Percentiles rank a stretch among this genome's conserved stretches.
phyloP scores from a whole-genome alignment of 192 early-diverging fungal genomes.

The Glomus cerebriforme region DNA sequence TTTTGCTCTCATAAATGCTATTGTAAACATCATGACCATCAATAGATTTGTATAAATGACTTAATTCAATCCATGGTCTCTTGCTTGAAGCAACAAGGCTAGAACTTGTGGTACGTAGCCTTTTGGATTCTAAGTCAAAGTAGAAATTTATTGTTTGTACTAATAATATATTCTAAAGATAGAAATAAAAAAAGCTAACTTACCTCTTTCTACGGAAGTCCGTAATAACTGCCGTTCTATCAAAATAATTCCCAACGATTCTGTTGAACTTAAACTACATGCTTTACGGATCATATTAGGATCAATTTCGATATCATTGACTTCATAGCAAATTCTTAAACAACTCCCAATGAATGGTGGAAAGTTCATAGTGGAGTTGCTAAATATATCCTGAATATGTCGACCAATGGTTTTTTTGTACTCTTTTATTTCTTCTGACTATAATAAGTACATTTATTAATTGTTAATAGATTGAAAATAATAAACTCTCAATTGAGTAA shows the following conservation, averaged over 20 bases:
- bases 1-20: slow-evolving; percentile 60
- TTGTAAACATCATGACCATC: slow-evolving; percentile 65
- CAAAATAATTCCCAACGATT: slow-evolving; percentile 54
- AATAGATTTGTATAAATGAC: slow-evolving; percentile 63
- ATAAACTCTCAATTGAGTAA: background rate
- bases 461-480: background rate
- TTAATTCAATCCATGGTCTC: slow-evolving; percentile 60
- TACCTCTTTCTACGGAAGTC: slow-evolving; percentile 36
- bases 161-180: background rate
- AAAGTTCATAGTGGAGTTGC: slow-evolving; percentile 38
- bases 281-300: slow-evolving; percentile 38
- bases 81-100: slow-evolving; percentile 33
- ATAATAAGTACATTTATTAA: slow-evolving; percentile 11
- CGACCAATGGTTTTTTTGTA: slow-evolving; percentile 38
- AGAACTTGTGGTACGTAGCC: slow-evolving; percentile 32
- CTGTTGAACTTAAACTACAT: slow-evolving; percentile 47
- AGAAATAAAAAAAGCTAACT: background rate
- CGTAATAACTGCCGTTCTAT: slow-evolving; percentile 49
- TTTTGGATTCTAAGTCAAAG: slow-evolving; percentile 24
- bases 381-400: slow-evolving; percentile 38
- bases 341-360: slow-evolving; percentile 54
- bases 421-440: slow-evolving; percentile 28
- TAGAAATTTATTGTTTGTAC: background rate
- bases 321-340: slow-evolving; percentile 51
- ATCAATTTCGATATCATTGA: slow-evolving; percentile 37